Evolutionary conservation across 768 basidiomycete species (phyloP).

Genomic region (Mycena maculata): DNA sequence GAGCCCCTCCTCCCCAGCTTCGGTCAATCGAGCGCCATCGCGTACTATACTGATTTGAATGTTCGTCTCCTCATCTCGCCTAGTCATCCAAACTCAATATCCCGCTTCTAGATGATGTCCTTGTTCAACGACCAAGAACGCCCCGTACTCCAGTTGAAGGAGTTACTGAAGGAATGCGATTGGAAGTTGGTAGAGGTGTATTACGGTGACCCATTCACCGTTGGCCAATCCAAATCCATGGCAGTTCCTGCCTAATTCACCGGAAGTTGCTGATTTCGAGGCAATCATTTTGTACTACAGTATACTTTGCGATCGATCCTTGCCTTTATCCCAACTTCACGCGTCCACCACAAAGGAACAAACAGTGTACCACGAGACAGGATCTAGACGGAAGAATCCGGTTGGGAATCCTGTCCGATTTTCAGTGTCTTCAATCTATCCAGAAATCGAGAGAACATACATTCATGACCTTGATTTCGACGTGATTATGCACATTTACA

Average conservation of each 20-base stretch:
- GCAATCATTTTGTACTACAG: too few species aligned
- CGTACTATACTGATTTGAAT: neutral
- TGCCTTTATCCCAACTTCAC: too few species aligned
- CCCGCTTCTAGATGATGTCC: slow-evolving; percentile 1
- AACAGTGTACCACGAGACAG: too few species aligned
- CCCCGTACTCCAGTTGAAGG: neutral
- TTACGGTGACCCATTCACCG: slow-evolving; percentile 10
- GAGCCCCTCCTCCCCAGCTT: slow-evolving; percentile 3
- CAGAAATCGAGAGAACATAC: neutral
- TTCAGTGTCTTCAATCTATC: too few species aligned
- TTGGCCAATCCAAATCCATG: slow-evolving; percentile 13
- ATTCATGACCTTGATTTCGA: neutral
- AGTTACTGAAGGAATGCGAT: neutral
- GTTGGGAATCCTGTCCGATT: too few species aligned
- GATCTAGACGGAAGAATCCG: too few species aligned
- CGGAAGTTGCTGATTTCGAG: too few species aligned
- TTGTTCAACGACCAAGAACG: slow-evolving; percentile 13
- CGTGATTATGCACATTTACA: neutral
- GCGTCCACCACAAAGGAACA: too few species aligned
- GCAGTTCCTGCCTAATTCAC: neutral
- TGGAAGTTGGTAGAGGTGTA: slow-evolving; percentile 19
- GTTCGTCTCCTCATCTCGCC: neutral
- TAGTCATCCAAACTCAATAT: too few species aligned
- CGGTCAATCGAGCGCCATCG: neutral
- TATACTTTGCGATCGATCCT: too few species aligned